Evolutionary conservation across 345 rosid genomes (phyloP), one percentile per base, ranked within the genome.

Genomic region (Camelina neglecta): DNA sequence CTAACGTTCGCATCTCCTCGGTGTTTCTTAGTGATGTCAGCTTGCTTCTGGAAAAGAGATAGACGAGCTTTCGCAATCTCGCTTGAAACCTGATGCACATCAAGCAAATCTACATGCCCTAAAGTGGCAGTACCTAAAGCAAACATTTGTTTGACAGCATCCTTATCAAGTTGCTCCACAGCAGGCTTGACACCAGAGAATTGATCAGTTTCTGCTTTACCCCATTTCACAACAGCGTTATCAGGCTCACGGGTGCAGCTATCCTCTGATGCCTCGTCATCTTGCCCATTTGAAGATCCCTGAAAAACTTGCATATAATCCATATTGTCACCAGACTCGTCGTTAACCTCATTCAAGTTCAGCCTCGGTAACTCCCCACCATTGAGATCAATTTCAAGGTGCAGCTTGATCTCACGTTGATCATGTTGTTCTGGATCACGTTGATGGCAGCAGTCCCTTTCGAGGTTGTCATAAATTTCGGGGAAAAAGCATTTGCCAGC

Each of bases 401-500:
- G 88, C 78, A 95, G 76, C 82, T 88, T 94, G 70, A 90, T 83
- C 87, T 91, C 97, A 42, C 18, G 81, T 2, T 87, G 80, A 42
- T 74, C 88, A 69, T 59, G 55, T 6, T 53, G 66, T 48, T 75
- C 85, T 16, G 69, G 72, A 62, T 78, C 80, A 77, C 42, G 64
- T 66, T 65, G 78, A 23, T 79, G 79, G 51, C 85, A 88, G 67
- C 80, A 78, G 11, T 77, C 77, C 10, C 21, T 50, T 66, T 55
- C 84, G 26, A 76, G 78, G 23, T 11, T 65, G 23, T 76, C 86
- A 76, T 79, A 79, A 42, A 66, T 72, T 69, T 92, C 96, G 0
- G 99, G 99, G 35, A 95, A 95, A 71, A 92, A 95, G 68, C 93
- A 88, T 29, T 79, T 60, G 39, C 86, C 96, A 35, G 85, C 84